Conservation (phyloP, 345 rosid species). For the Dipteronia sinensis region DNA sequence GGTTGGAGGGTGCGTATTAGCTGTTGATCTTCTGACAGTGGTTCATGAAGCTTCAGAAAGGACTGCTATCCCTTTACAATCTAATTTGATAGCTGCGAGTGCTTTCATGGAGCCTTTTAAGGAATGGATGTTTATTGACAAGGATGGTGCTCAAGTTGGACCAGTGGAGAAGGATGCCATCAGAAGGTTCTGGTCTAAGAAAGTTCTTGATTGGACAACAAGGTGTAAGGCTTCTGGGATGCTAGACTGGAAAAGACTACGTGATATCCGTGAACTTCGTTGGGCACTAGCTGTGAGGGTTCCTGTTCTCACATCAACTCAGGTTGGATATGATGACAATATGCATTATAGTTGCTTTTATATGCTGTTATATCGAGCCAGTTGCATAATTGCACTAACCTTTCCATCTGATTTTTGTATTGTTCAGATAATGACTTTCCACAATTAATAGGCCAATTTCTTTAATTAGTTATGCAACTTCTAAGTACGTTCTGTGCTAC, state of each 20-base stretch:
- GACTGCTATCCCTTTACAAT: slow-evolving; percentile 94
- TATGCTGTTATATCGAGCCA: neutral
- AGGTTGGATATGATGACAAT: slow-evolving; percentile 46
- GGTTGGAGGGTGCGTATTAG: slow-evolving; percentile 98
- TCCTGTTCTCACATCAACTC: slow-evolving; percentile 92
- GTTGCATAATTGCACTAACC: neutral
- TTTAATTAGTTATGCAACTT: neutral
- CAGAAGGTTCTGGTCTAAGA: slow-evolving; percentile 95
- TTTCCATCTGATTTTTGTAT: neutral
- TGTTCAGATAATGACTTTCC: neutral
- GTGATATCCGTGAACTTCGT: slow-evolving; percentile 98
- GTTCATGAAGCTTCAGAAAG: slow-evolving; percentile 98
- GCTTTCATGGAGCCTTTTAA: slow-evolving; percentile 99
- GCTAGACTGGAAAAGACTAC: slow-evolving; percentile 93
- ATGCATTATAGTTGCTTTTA: slow-evolving; percentile 13
- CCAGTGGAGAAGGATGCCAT: slow-evolving; percentile 96
- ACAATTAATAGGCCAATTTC: neutral
- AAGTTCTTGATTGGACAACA: slow-evolving; percentile 83
- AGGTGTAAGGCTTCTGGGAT: slow-evolving; percentile 96
- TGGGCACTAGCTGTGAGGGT: slow-evolving; percentile 93
- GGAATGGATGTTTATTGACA: slow-evolving; percentile 92
- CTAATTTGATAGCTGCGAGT: slow-evolving; percentile 94
- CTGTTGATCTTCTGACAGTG: slow-evolving; percentile 94
- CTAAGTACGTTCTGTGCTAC: neutral
- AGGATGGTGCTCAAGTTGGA: slow-evolving; percentile 81